Base-by-base conservation (phyloP, 129 eudicot genomes). In the Lactuca saligna region DNA sequence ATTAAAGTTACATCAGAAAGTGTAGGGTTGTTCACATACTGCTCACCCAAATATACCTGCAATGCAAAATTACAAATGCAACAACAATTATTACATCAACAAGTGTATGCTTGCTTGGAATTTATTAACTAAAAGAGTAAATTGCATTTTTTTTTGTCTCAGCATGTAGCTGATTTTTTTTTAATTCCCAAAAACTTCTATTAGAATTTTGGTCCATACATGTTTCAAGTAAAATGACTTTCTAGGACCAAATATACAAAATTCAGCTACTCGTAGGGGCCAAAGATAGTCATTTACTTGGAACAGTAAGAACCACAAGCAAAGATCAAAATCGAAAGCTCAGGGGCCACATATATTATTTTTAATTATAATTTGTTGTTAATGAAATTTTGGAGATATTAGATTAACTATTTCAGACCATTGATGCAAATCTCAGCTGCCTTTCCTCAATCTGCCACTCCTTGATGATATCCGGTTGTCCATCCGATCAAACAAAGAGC, bases 1-100 rank as follows among this genome's bases (percentile, higher is more conserved):
- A 89, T 60, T 75, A 92, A 92, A 31, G 95, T 88, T 61, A 92
- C 84, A 55, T 92, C 98, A 59, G 98, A 86, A 49, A 86, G 68
- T 49, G 83, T 84, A 32, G 95, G 81, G 74, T 77, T 86, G 82
- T 92, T 92, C 63, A 92, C 96, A 77, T 73, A 86, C 46, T 92
- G 77, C 68, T 86, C 96, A 3, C 91, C 95, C 82, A 83, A 65
- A 77, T 84, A 82, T 14, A 88, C 91, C 98, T 92, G 95, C 74
- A 82, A 20, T 20, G 20, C 20, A 20, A 20, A 20, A 20, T 20
- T 20, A 20, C 20, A 20, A 20, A 20, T 20, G 20, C 20, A 20
- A 33, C 57, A 72, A 56, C 33, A 63, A 44, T 54, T 41, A 54
- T 33, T 63, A 10, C 10, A 61, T 20, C 20, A 20, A 20, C 20